Evolutionary conservation across 2,329 filamentous ascomycete genomes (phyloP).

Genomic region (Zalaria obscura): DNA sequence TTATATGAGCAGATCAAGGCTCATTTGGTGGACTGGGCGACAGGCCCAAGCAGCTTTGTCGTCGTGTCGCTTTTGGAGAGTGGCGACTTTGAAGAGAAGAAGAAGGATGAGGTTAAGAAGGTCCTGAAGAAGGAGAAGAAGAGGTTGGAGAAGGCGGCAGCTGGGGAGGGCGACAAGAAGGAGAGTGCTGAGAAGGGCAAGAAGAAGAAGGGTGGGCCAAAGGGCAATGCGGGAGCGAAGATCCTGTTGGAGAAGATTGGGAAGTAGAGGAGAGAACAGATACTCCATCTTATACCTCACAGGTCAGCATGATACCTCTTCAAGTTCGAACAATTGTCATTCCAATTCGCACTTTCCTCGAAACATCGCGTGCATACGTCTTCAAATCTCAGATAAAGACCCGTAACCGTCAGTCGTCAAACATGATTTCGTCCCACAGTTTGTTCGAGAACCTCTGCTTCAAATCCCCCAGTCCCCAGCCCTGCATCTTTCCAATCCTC

Average conservation of each 20-base stretch:
- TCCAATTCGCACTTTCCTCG: too few relatives aligned
- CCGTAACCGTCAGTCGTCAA: neutral
- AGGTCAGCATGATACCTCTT: too few relatives aligned
- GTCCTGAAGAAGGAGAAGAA: conserved; percentile 61
- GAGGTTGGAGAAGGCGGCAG: conserved; percentile 52
- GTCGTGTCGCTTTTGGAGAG: conserved; percentile 70
- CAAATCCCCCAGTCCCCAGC: conserved; percentile 25
- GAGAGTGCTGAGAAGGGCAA: conserved; percentile 23
- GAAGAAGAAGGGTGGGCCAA: conserved; percentile 17
- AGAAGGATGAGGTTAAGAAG: conserved; percentile 52
- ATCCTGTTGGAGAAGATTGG: conserved; percentile 28
- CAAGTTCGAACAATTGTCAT: too few relatives aligned
- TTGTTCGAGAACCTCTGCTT: conserved; percentile 27
- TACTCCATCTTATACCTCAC: too few relatives aligned
- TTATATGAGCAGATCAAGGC: conserved; percentile 73
- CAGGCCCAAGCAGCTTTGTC: conserved; percentile 72
- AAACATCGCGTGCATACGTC: too few relatives aligned
- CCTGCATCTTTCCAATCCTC: conserved; percentile 24
- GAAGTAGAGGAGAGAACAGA: neutral
- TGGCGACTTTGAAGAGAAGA: conserved; percentile 44
- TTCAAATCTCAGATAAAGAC: too few relatives aligned
- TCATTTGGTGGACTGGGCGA: conserved; percentile 69
- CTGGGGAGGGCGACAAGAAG: conserved; percentile 24
- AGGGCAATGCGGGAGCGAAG: conserved; percentile 32
- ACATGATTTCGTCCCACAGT: conserved; percentile 20